These are phyloP conservation scores for Peronospora farinosa DNA, from an alignment of 352 stramenopile genomes.

Conservation along the genomic window DNA sequence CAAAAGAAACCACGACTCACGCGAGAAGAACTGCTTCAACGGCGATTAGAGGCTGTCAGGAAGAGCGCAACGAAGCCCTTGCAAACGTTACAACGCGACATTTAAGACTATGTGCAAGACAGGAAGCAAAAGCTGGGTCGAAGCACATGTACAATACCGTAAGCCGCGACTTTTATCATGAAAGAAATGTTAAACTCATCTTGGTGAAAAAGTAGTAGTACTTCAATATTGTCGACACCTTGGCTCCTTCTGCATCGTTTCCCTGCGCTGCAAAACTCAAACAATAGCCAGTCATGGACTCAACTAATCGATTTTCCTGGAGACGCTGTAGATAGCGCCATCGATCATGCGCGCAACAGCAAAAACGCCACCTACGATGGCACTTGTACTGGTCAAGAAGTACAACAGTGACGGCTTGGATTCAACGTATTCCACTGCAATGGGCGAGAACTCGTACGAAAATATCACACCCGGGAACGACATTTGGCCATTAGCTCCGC, in stretches of 20 bases:
- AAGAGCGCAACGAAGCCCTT: conserved; percentile 14
- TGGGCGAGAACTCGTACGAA: conserved; percentile 87
- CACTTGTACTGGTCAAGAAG: conserved; percentile 83
- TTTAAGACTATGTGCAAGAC: conserved; percentile 27
- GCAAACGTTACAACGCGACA: conserved; percentile 4
- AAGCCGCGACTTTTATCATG: conserved; percentile 13
- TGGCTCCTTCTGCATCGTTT: conserved; percentile 8
- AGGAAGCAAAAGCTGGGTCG: conserved; percentile 10
- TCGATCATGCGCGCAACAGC: conserved; percentile 84
- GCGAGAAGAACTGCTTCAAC: conserved; percentile 24
- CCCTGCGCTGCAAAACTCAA: background rate
- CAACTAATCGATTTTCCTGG: conserved; percentile 81
- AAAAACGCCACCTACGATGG: conserved; percentile 83
- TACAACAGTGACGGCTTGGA: conserved; percentile 77
- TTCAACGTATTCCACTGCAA: conserved; percentile 85
- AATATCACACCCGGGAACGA: conserved; percentile 82
- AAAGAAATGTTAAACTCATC: conserved; percentile 19
- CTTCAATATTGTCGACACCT: conserved; percentile 10
- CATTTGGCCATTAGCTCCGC: conserved; percentile 42
- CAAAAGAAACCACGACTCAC: conserved; percentile 18
- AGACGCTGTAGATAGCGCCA: conserved; percentile 83
- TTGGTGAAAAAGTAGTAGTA: conserved; percentile 15
- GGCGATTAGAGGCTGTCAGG: conserved; percentile 25
- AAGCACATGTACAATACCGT: conserved; percentile 26
- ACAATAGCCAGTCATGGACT: background rate